Evolutionary conservation across 129 eudicot genomes (phyloP).

Genomic region (Helichrysum umbraculigerum): DNA sequence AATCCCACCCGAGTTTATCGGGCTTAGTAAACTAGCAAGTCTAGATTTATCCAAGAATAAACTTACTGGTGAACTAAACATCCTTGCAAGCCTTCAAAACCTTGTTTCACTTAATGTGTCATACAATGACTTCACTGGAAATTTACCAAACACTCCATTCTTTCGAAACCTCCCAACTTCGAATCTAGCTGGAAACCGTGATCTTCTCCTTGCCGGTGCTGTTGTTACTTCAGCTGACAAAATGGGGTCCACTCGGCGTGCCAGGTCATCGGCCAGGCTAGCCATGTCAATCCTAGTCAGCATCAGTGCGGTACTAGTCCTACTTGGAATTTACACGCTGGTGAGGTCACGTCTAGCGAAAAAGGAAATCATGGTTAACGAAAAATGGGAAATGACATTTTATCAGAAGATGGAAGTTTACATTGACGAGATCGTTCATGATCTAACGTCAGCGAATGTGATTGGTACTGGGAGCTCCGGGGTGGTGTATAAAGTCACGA

Average conservation of each 20-base stretch:
- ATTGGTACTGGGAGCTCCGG: constrained; percentile 99
- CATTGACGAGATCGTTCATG: constrained; percentile 62
- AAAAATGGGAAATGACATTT: constrained; percentile 74
- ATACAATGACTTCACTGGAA: constrained; percentile 81
- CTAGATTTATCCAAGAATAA: constrained; percentile 85
- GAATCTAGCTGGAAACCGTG: constrained; percentile 61
- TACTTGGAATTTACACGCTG: constrained; percentile 63
- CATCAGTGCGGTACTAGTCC: constrained; percentile 63
- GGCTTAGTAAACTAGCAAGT: constrained; percentile 62
- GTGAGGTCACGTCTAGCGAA: constrained; percentile 46
- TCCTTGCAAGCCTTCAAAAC: constrained; percentile 64
- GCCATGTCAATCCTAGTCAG: constrained; percentile 88
- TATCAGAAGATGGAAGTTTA: constrained; percentile 89
- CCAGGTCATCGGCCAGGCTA: constrained; percentile 53
- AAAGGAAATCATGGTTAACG: constrained; percentile 20
- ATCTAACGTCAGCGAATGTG: constrained; percentile 73
- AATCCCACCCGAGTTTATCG: constrained; percentile 70
- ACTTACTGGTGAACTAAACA: constrained; percentile 55
- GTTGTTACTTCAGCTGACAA: constrained; percentile 44
- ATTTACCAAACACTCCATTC: constrained; percentile 72
- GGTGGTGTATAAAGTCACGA: constrained; percentile 75
- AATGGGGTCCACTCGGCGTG: constrained; percentile 32
- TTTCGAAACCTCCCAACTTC: constrained; percentile 65
- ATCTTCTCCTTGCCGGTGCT: constrained; percentile 52
- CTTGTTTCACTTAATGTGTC: constrained; percentile 91